A percentile compares a stretch with the other conserved stretches of the same genome.
phyloP scores from a whole-genome alignment of 176 grass and related monocot genomes.

The Cocos nucifera region DNA sequence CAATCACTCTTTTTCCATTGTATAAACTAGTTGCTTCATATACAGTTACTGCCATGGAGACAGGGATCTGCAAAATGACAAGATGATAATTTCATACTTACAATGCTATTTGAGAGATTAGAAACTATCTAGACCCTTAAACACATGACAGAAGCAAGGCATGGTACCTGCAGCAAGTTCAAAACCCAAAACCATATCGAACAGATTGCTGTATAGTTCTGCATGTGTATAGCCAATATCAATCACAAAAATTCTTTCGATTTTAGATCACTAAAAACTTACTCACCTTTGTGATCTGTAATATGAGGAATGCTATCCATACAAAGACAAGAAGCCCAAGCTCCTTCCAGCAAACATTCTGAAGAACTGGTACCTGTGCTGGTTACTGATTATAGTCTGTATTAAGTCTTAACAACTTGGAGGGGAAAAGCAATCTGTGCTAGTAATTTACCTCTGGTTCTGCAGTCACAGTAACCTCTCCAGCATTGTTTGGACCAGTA shows the following conservation, averaged over 20 bases:
- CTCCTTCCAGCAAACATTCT: constrained; percentile 81
- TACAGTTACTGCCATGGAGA: constrained; percentile 20
- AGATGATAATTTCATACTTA: not conserved
- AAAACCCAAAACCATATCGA: constrained; percentile 59
- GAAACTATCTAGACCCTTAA: not conserved
- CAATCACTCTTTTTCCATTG: constrained; percentile 28
- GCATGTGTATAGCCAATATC: constrained; percentile 7
- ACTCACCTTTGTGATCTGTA: constrained; percentile 67
- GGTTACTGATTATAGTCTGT: not conserved
- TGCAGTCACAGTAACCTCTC: not conserved
- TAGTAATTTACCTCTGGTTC: constrained; percentile 6
- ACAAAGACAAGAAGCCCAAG: constrained; percentile 60
- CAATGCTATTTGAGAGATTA: not conserved
- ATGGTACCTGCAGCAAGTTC: constrained; percentile 63
- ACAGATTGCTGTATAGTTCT: constrained; percentile 56
- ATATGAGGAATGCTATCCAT: constrained; percentile 57
- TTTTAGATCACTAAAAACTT: constrained; percentile 5
- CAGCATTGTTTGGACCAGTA: not conserved
- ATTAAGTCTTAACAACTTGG: not conserved
- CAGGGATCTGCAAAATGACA: constrained; percentile 19
- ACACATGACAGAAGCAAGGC: not conserved
- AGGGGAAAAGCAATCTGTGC: not conserved
- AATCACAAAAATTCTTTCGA: not conserved
- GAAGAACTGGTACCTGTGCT: constrained; percentile 43
- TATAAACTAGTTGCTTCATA: constrained; percentile 32